Evolutionary conservation across 768 basidiomycete species (phyloP), one percentile per base, ranked within the genome.

Genomic region (Russula sp.): DNA sequence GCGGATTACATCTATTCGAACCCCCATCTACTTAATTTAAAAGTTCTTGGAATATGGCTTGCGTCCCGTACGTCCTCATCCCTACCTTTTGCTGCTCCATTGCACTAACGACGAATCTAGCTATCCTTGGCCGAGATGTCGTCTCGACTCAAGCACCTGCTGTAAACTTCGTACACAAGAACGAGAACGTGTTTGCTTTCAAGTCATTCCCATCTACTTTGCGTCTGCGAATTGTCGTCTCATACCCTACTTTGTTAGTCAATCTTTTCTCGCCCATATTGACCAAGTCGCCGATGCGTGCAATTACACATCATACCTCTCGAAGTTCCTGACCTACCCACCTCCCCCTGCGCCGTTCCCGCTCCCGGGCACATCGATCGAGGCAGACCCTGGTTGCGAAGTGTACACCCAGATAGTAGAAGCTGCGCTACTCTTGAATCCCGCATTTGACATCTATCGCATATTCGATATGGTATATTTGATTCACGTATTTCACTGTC

Each of bases 381-480:
- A 48, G 20, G 44, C 39, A 1, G 62, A 57, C 18, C 51, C 57
- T 9, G 67, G 65, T 11, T 68, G 65, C 31, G 67, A 63, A 14
- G 55, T 66, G 27, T 55, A 3, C 9, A n/a, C 1, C 4, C 44
- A 39, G 39, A 66, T 68, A 20, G 0, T 51, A 4, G 10, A 1
- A 6, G 65, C 67, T 1, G 67, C 59, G 5, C 35, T 63, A 13
- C 27, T 40, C 40, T 48, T 66, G 40, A 68, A 68, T 20, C 67
- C 67, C 14, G 67, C 67, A 10, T 68, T 68, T 57, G 45, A 66
- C 44, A 1, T 63, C 16, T 63, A 57, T 48, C 67, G 65, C 34
- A 60, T 68, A 48, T 66, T 57, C 18, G 67, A 68, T 35, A 66
- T 66, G 54, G 67, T 66, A 59, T 53, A 6, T 22, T n/a, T n/a